These are phyloP conservation scores for Anaeromyces robustus DNA, from an alignment of 192 early-diverging fungal species.

Conservation along the genomic window DNA sequence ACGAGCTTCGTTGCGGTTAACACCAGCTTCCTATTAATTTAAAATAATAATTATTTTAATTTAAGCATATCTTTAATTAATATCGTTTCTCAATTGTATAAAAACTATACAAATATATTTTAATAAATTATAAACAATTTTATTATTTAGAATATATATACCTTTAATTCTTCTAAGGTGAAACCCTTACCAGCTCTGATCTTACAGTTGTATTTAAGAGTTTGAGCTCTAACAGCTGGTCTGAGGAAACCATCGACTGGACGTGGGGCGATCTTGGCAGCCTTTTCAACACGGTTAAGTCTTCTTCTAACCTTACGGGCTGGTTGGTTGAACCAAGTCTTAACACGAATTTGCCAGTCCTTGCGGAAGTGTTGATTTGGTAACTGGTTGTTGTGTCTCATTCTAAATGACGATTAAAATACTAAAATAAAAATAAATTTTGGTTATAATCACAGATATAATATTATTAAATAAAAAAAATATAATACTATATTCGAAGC, in stretches of 20 bases:
- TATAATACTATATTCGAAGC: too few species aligned
- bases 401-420: constrained; percentile 2
- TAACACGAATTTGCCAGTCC: constrained; percentile 91
- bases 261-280: constrained; percentile 85
- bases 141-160: constrained; percentile 9
- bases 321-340: constrained; percentile 97
- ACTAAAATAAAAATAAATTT: neutral
- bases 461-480: too few species aligned
- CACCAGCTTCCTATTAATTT: constrained; percentile 58
- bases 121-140: too few species aligned
- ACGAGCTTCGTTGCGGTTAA: constrained; percentile 82
- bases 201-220: constrained; percentile 97
- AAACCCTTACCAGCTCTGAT: constrained; percentile 92
- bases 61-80: too few species aligned
- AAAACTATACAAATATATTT: too few species aligned
- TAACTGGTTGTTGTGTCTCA: constrained; percentile 91
- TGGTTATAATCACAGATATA: too few species aligned
- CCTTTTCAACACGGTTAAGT: constrained; percentile 79
- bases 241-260: constrained; percentile 91
- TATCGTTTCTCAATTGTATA: too few species aligned
- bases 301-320: constrained; percentile 86
- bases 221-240: constrained; percentile 90
- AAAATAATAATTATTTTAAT: too few species aligned
- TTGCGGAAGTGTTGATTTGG: constrained; percentile 95
- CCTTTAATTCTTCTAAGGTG: constrained; percentile 96